Base-by-base conservation (phyloP, 1,284 basidiomycete genomes). In the Microbotryum lychnidis-dioicae region DNA sequence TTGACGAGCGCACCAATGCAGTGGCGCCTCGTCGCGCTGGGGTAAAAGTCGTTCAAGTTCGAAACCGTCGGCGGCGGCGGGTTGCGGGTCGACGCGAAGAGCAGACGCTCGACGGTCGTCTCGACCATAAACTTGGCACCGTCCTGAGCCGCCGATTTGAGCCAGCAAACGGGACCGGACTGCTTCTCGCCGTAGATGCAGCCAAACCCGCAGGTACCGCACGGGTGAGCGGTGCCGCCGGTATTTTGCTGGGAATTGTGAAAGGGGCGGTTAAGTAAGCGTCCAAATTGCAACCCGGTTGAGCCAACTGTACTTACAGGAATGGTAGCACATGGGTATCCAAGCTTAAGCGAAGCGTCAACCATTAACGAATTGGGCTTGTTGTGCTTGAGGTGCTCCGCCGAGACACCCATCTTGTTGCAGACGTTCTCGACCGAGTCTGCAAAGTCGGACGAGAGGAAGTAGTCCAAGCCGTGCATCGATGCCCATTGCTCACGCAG, bases 401-500 rank as follows among this genome's bases (percentile, higher is more conserved):
- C 70, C 12, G 72, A 69, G 14, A 75, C 75, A 23, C 76, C 76
- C 76, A 77, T 77, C n/a, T 75, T 70, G 9, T 70, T 63, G 65
- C 72, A 73, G 37, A 76, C 76, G 46, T 69, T 70, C 45, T 77
- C 74, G 54, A 77, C 64, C 52, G 76, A 75, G 25, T 73, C 61
- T 42, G 74, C 72, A 64, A 75, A 77, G 47, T 62, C 68, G 18
- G 70, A 66, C 52, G 73, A 72, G 48, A 72, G 64, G 68, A 74
- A 77, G 67, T 76, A 75, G 2, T 73, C 72, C 37, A 77, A 64
- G 21, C 75, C 74, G 57, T 65, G 61, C 63, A 72, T 69, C 53
- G 72, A 72, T 6, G 76, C 72, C 78, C 77, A 79, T 6, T 75
- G 71, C 48, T 74, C 67, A 54, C 78, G 73, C 8, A 77, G 67